Conservation (phyloP, 1,284 basidiomycete genomes). For the Cryptococcus sp. region DNA sequence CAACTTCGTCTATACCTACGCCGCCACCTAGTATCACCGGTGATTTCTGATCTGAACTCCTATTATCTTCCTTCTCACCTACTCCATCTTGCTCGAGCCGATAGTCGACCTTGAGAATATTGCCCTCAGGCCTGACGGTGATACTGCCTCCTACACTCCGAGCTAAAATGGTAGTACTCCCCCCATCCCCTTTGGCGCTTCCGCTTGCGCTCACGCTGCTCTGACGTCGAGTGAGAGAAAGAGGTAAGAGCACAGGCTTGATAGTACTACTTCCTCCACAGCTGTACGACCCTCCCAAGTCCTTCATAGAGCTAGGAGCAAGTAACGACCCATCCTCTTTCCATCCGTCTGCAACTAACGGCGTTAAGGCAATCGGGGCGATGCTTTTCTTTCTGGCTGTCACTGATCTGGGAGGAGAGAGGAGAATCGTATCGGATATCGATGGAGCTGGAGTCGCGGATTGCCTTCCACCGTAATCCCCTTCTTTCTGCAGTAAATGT, state of each 20-base stretch:
- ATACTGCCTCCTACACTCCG: not conserved
- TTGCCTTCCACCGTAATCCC: not conserved
- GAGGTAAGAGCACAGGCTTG: not conserved
- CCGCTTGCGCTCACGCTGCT: too few species aligned
- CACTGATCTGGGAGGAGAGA: not conserved
- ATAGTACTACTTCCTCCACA: not conserved
- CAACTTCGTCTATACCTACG: slow-evolving; percentile 17
- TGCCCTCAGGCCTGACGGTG: not conserved
- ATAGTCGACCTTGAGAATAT: not conserved
- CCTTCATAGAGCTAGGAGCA: not conserved
- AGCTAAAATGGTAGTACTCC: too few species aligned
- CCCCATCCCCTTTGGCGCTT: too few species aligned
- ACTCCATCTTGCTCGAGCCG: not conserved
- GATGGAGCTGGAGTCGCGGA: not conserved
- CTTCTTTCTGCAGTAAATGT: not conserved
- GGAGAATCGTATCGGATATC: not conserved
- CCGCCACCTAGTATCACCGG: not conserved
- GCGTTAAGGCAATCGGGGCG: not conserved
- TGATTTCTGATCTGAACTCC: not conserved
- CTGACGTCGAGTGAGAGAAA: too few species aligned
- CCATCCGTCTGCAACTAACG: not conserved
- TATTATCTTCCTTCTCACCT: too few species aligned
- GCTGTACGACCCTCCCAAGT: not conserved
- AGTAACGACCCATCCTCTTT: not conserved
- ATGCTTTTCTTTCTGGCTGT: not conserved